Evolutionary conservation across 495 filamentous ascomycete species (phyloP), one percentile per base, ranked within the genome.

Genomic region (Aeminium ludgeri): DNA sequence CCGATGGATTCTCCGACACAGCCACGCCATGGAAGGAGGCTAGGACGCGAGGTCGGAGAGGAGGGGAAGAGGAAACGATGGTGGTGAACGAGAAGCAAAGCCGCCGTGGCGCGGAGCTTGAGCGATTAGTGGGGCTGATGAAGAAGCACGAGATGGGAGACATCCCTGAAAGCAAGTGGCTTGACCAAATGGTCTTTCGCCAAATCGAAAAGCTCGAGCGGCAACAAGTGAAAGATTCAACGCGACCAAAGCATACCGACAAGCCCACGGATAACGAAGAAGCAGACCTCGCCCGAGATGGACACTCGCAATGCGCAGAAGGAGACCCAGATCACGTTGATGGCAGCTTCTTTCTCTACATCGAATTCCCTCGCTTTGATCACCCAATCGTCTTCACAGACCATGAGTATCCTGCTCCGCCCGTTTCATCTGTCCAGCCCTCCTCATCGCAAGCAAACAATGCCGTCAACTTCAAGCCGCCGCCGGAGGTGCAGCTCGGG

Each of bases 91-190:
- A 61, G 38, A 78, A 84, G 51, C 43, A 55, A 5, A 42, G 34
- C 19, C 16, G 44, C 10, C 29, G 47, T 15, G 70, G 72, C 27
- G 65, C 77, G 30, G 86, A 95, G 58, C 61, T 87, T 32, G 82
- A 89, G 44, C 67, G 86, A 12, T 65, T 95, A 31, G 83, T 92
- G 55, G 76, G 74, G 38, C 53, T 95, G 34, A 80, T 99, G 51
- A 99, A 99, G 63, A 91, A 94, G 57, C 91, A 95, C 51, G 89
- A 99, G 55, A 89, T 95, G 76, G 84, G 84, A 17, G 87, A 96
- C 51, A 86, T 99, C 11, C 76, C 81, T 2, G 71, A 82, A 12
- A 78, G 89, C 33, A 85, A 91, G 55, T 96, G 89, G 89, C 70
- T 99, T 37, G 89, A 99, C 55, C 79, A 86, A 47, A 66, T 96